A percentile compares a stretch with the other conserved stretches of the same genome.
These are phyloP conservation scores for Bacidia gigantensis DNA, from an alignment of 495 filamentous ascomycete species.

Conservation along the genomic window DNA sequence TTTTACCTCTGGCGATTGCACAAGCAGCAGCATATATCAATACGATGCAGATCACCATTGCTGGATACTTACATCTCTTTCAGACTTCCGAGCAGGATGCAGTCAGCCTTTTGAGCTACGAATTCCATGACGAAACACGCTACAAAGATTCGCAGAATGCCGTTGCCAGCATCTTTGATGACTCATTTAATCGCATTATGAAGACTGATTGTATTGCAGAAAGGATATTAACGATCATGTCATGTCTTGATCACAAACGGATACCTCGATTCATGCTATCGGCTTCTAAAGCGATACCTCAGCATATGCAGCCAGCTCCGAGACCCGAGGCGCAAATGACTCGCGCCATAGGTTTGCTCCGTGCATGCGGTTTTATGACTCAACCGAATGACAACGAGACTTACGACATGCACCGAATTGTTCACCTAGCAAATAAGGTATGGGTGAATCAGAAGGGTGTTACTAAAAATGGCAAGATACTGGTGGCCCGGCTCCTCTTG, in stretches of 20 bases:
- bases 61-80: constrained; percentile 31
- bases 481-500: constrained; percentile 9
- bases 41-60: constrained; percentile 22
- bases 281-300: constrained; percentile 24
- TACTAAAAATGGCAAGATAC: constrained; percentile 5
- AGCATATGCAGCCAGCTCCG: constrained; percentile 12
- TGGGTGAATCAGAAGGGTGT: constrained; percentile 17
- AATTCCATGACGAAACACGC: constrained; percentile 31
- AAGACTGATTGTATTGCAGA: constrained; percentile 24
- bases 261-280: no score
- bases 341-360: constrained; percentile 23
- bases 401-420: constrained; percentile 89
- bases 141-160: constrained; percentile 31
- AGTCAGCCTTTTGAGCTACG: constrained; percentile 24
- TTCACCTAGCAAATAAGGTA: constrained; percentile 43
- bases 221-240: constrained; percentile 29
- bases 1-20: constrained; percentile 29
- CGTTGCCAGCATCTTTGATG: constrained; percentile 35
- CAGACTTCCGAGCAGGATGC: constrained; percentile 25
- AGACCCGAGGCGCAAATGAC: constrained; percentile 9
- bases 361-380: constrained; percentile 24
- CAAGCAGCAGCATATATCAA: constrained; percentile 34
- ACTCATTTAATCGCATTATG: constrained; percentile 36
- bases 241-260: constrained; percentile 30
- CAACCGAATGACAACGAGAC: constrained; percentile 60